Evolutionary conservation across 257 asterid species (phyloP).

Genomic region (Fraxinus pennsylvanica): DNA sequence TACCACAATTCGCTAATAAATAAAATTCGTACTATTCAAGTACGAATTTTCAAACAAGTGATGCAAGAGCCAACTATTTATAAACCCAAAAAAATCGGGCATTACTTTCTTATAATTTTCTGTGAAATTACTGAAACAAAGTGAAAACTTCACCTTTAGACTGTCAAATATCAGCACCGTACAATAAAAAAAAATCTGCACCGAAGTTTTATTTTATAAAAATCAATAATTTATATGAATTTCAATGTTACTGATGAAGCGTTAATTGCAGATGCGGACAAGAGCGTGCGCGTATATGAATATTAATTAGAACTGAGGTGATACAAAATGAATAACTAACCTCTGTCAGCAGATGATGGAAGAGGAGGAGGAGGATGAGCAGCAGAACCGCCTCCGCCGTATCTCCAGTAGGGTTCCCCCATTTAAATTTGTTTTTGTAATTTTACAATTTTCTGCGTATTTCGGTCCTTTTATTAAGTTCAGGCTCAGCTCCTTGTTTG

Average conservation of each 20-base stretch:
- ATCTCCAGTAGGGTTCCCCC: conserved; percentile 65
- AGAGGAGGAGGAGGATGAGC: conserved; percentile 31
- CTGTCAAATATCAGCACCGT: not conserved
- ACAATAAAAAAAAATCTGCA: not conserved
- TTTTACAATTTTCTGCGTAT: not conserved
- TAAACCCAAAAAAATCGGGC: not conserved
- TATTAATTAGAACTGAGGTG: not conserved
- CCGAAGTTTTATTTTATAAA: not conserved
- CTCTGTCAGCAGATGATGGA: conserved; percentile 32
- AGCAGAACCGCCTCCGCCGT: conserved; percentile 33
- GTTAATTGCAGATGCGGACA: not conserved
- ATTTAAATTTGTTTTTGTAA: conserved; percentile 19
- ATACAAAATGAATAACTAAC: conserved; percentile 15
- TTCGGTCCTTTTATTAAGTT: no score
- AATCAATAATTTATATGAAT: not conserved
- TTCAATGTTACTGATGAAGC: not conserved
- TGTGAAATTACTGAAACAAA: no score
- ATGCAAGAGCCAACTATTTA: not conserved
- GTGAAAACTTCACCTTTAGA: not conserved
- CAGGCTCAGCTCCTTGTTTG: no score
- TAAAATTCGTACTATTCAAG: no score
- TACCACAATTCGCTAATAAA: not conserved
- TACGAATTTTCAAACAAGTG: no score
- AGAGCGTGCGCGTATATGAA: not conserved
- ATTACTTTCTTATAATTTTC: no score